Conservation (phyloP, 768 basidiomycete genomes). For the Aureoboletus auriporus region DNA sequence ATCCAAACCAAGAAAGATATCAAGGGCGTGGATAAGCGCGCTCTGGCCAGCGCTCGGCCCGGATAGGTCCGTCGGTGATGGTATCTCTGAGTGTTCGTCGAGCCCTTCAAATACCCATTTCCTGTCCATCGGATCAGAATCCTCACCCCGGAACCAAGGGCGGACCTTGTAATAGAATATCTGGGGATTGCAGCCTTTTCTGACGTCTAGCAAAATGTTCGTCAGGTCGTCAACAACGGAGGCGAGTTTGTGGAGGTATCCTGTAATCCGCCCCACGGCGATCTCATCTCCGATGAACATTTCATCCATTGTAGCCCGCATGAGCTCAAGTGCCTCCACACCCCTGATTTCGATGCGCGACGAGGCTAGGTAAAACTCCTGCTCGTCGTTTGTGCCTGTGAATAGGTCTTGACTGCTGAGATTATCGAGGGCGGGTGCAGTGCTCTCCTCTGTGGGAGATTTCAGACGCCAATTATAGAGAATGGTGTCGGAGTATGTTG, state of each 20-base stretch:
- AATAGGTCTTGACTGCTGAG: conserved; percentile 66
- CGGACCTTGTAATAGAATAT: conserved; percentile 69
- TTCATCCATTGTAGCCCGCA: conserved; percentile 86
- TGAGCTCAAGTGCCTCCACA: conserved; percentile 78
- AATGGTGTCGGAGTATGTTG: conserved; percentile 90
- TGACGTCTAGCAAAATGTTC: conserved; percentile 56
- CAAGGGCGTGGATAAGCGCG: conserved; percentile 68
- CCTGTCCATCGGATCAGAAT: conserved; percentile 42
- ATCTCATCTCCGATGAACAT: conserved; percentile 72
- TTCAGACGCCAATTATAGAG: conserved; percentile 75
- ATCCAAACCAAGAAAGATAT: conserved; percentile 69
- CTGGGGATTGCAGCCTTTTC: conserved; percentile 66
- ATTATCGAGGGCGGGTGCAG: conserved; percentile 47
- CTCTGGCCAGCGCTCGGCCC: conserved; percentile 86
- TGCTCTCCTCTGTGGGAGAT: conserved; percentile 22
- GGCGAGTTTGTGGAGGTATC: conserved; percentile 62
- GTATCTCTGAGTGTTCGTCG: conserved; percentile 40
- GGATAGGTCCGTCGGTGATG: conserved; percentile 51
- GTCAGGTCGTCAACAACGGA: conserved; percentile 62
- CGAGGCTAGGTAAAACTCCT: conserved; percentile 84
- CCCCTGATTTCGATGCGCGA: conserved; percentile 85
- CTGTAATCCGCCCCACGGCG: conserved; percentile 57
- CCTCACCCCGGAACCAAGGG: conserved; percentile 79
- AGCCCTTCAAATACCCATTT: conserved; percentile 62
- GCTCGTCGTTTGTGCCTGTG: conserved; percentile 76